A percentile compares a stretch with the other conserved stretches of the same genome.
Evolutionary conservation across 2,329 filamentous ascomycete species (phyloP).

Genomic region (Neophaeococcomyces mojaviensis): DNA sequence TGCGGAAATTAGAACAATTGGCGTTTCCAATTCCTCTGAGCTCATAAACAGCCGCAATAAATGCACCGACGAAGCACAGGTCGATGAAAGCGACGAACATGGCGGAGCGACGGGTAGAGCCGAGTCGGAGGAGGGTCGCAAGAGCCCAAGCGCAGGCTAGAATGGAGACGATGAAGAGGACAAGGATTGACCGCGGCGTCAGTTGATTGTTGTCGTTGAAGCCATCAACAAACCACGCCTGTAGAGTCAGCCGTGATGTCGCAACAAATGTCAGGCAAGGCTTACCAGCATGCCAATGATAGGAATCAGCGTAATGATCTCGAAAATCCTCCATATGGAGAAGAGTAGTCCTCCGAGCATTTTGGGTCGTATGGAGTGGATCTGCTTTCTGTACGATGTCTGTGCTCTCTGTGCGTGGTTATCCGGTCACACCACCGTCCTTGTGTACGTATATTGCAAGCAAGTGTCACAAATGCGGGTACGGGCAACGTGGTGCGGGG

Average conservation of each 20-base stretch:
- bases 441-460: not conserved
- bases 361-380: conserved; percentile 20
- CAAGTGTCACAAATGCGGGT: not conserved
- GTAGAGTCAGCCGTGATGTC: conserved; percentile 8
- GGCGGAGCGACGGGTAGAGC: conserved; percentile 51
- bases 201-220: conserved; percentile 51
- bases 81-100: conserved; percentile 55
- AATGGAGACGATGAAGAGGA: conserved; percentile 58
- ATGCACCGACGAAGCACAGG: conserved; percentile 55
- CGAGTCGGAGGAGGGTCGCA: conserved; percentile 53
- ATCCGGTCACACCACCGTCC: not conserved
- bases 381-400: conserved; percentile 3
- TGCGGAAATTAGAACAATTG: conserved; percentile 59
- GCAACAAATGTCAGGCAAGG: not conserved
- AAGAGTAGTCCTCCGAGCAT: conserved; percentile 52
- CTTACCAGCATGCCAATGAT: conserved; percentile 54
- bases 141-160: conserved; percentile 55
- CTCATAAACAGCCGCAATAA: conserved; percentile 54
- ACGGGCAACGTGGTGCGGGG: not conserved
- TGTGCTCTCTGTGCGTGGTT: not conserved
- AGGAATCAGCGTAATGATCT: conserved; percentile 57
- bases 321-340: conserved; percentile 52
- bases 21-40: conserved; percentile 51
- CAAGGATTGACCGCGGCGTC: conserved; percentile 53
- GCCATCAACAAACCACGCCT: conserved; percentile 55